Base-by-base conservation (phyloP, 257 asterid genomes). In the Echium plantagineum region DNA sequence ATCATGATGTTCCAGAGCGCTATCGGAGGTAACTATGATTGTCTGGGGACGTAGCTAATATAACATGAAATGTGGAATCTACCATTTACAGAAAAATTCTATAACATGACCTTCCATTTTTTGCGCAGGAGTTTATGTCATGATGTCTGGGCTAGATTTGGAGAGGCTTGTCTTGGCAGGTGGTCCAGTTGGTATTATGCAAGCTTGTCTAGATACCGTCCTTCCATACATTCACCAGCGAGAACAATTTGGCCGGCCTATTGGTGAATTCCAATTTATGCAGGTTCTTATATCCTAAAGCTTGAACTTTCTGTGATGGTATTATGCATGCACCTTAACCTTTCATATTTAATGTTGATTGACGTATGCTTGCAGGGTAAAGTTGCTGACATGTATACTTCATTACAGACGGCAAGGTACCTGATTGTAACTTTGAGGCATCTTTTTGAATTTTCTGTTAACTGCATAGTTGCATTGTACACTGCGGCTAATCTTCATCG, bases 181-280 rank as follows among this genome's bases (percentile, higher is more conserved):
- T 13, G 97, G 99, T 32, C 99, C 99, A 52, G 78, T 93, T 62
- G 99, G 99, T 70, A 68, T 93, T 58, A 93, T 93, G 99, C 99
- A 89, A 69, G 89, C 97, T 31, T 93, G 87, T 70, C 97, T 93
- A 24, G 97, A 93, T 74, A 89, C 76, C 56, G 96, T 83, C 70
- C 95, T 93, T 61, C 99, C 99, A 21, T 93, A 93, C 63, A 74
- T 86, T 63, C 82, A 81, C 70, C 97, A 93, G 58, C 64, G 96
- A 19, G 97, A 89, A 70, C 99, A 93, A 75, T 93, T 93, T 71
- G 96, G 99, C 38, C 70, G 67, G 59, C 94, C 99, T 12, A 93
- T 93, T 61, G 99, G 97, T 21, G 94, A 84, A 69, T 89, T 86
- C 65, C 99, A 93, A 72, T 81, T 89, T 73, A 80, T 93, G 57